phyloP scores from a whole-genome alignment of 257 asterid species.

The Petrea volubilis region DNA sequence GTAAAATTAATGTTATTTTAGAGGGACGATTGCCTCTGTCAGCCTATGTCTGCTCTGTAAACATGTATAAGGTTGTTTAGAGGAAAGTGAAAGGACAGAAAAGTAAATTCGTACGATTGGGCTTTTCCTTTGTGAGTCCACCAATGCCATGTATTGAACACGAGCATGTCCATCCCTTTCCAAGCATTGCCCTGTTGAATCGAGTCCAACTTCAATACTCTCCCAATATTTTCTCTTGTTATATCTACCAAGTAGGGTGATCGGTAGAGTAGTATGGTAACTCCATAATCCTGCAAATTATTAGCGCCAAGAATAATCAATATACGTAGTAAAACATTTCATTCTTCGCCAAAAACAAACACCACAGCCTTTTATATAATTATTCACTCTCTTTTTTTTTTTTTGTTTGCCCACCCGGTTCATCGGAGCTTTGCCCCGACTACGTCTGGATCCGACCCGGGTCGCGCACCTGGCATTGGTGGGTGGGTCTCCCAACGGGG shows the following conservation, averaged over 20 bases:
- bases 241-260: slow-evolving; percentile 73
- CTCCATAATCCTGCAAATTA: slow-evolving; percentile 57
- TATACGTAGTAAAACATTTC: not conserved
- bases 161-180: slow-evolving; percentile 79
- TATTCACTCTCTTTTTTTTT: no score
- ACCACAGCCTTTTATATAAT: no score
- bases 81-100: not conserved
- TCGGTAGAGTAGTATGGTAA: slow-evolving; percentile 49
- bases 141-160: slow-evolving; percentile 88
- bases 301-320: not conserved
- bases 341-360: no score
- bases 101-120: slow-evolving; percentile 46
- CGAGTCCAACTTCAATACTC: slow-evolving; percentile 58
- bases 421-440: no score
- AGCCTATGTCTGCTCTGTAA: no score
- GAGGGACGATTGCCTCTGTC: no score
- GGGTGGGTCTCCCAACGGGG: no score
- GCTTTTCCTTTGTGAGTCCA: slow-evolving; percentile 77
- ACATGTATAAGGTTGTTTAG: not conserved
- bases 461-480: no score
- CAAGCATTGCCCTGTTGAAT: slow-evolving; percentile 72
- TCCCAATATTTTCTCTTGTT: slow-evolving; percentile 50
- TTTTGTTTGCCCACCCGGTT: no score
- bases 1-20: no score
- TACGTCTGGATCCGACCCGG: no score